Base-by-base conservation (phyloP, 257 asterid genomes). In the Striga asiatica region DNA sequence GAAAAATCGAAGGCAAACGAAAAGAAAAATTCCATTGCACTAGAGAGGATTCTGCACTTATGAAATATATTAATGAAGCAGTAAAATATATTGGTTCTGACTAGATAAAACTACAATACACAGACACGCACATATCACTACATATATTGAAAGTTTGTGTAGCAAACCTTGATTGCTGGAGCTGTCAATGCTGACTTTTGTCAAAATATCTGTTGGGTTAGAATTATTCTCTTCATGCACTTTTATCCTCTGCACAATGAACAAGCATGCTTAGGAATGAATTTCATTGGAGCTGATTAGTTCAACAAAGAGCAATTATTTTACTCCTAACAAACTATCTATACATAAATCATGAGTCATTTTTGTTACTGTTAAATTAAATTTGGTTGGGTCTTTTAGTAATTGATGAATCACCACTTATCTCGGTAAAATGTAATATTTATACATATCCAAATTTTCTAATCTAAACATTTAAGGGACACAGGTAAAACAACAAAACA, bases 161-260 rank as follows among this genome's bases (percentile, higher is more conserved):
- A 10, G 13, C 42, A 35, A 35, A 80, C 88, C 93, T 72, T 20
- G 60, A 64, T 58, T 66, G 14, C 22, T 69, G 11, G 77, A 63
- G 69, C 60, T 59, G 60, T 61, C 21, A 47, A 21, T 50, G 53
- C 57, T 50, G 48, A 61, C 61, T 31, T 69, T 65, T 11, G 74
- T 72, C 60, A 75, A 60, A 19, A 66, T 20, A 66, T 76, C 73
- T 0, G 84, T 74, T 17, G 93, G 83, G 12, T 72, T 74, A 22
- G 64, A 65, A 22, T 61, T 48, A 37, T 5, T 25, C 14, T 58
- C 75, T 18, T 74, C 76, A n/a, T 69, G 25, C 27, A 60, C 50
- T 77, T 79, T 79, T 51, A 61, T 64, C 66, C 60, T 79, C 89
- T 81, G 81, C 76, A 72, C 32, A 27, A 66, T 58, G 38, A 60